A percentile compares a stretch with the other conserved stretches of the same genome.
These are phyloP conservation scores for Xylaria bambusicola DNA, from an alignment of 495 filamentous ascomycete genomes.

Conservation along the genomic window DNA sequence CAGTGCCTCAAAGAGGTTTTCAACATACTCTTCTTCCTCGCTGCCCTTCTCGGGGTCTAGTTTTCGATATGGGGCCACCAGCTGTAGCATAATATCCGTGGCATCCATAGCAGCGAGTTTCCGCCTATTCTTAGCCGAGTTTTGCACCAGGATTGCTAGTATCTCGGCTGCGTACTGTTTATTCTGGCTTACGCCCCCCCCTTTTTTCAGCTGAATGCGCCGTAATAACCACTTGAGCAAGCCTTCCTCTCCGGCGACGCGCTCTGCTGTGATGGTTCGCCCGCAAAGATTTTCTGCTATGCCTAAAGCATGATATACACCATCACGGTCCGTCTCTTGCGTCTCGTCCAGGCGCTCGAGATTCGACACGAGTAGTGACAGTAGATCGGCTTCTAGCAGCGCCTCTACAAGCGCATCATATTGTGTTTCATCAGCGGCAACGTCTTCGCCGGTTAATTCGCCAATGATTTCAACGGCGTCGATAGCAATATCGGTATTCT, in stretches of 20 bases:
- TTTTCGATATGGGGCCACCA: constrained; percentile 86
- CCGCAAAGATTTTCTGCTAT: constrained; percentile 85
- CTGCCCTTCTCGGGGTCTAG: constrained; percentile 83
- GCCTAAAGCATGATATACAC: constrained; percentile 82
- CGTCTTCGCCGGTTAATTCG: constrained; percentile 94
- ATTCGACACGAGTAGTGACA: constrained; percentile 82
- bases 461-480: constrained; percentile 86
- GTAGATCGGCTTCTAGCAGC: constrained; percentile 78
- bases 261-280: constrained; percentile 60
- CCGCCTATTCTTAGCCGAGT: constrained; percentile 65
- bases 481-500: constrained; percentile 97
- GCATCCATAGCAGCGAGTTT: constrained; percentile 68
- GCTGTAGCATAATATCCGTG: constrained; percentile 76
- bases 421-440: constrained; percentile 77
- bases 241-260: constrained; percentile 65
- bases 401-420: constrained; percentile 82
- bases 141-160: constrained; percentile 72
- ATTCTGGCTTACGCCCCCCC: constrained; percentile 65
- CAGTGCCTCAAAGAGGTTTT: constrained; percentile 85
- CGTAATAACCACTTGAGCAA: constrained; percentile 76
- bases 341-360: constrained; percentile 78
- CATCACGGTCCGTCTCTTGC: constrained; percentile 74
- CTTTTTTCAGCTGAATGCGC: constrained; percentile 48
- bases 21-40: constrained; percentile 91
- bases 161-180: constrained; percentile 95